Conservation (phyloP, 2,329 filamentous ascomycete genomes). For the Talaromyces sp. region DNA sequence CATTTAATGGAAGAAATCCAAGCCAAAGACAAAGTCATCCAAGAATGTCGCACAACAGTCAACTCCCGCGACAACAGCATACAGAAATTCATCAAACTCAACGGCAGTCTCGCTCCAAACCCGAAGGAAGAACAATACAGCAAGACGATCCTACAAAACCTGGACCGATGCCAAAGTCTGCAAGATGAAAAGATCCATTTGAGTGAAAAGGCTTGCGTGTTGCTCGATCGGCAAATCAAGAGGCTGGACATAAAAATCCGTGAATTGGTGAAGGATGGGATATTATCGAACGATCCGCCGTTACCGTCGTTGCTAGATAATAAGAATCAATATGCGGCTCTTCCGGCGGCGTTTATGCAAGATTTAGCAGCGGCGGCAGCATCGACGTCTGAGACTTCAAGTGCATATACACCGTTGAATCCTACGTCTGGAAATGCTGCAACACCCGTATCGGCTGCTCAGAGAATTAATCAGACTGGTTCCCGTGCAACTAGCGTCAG, state of each 20-base stretch:
- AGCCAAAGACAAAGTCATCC: conserved; percentile 58
- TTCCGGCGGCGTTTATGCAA: conserved; percentile 47
- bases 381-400: conserved; percentile 31
- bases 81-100: conserved; percentile 62
- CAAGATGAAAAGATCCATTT: conserved; percentile 60
- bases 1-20: conserved; percentile 64
- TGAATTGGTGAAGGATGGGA: conserved; percentile 54
- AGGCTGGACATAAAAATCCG: conserved; percentile 58
- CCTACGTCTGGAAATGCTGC: conserved; percentile 53
- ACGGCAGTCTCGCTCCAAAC: conserved; percentile 57
- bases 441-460: conserved; percentile 48
- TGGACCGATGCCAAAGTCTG: conserved; percentile 52
- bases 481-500: conserved; percentile 30
- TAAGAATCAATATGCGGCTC: conserved; percentile 39
- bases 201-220: conserved; percentile 54
- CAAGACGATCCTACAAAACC: conserved; percentile 53
- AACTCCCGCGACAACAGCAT: conserved; percentile 55
- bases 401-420: conserved; percentile 47
- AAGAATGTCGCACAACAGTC: conserved; percentile 54
- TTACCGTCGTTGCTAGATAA: conserved; percentile 56
- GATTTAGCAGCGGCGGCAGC: conserved; percentile 30
- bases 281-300: conserved; percentile 54
- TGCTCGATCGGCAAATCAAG: conserved; percentile 61
- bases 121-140: conserved; percentile 60
- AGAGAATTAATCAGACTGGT: conserved; percentile 41